Percentiles rank a stretch among this genome's conserved stretches.
Conservation (phyloP, 2,329 filamentous ascomycete genomes). For the Fusarium tricinctum region DNA sequence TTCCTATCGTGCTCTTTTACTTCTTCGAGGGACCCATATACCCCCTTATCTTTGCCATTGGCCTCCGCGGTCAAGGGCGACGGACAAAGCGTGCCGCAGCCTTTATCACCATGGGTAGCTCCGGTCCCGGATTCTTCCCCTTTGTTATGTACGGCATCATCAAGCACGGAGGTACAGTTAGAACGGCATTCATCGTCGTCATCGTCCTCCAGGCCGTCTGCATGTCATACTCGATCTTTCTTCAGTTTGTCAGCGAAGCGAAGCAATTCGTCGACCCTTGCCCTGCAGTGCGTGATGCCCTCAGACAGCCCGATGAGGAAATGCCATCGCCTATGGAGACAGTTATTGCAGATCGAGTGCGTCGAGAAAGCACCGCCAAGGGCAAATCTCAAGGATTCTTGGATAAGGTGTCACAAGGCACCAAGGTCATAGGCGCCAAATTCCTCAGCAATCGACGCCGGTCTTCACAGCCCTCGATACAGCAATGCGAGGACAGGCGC, state of each 20-base stretch:
- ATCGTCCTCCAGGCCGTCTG: constrained; percentile 64
- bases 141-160: constrained; percentile 80
- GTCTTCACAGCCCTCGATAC: constrained; percentile 52
- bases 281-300: constrained; percentile 41
- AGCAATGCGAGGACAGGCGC: constrained; percentile 49
- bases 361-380: constrained; percentile 28
- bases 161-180: constrained; percentile 70
- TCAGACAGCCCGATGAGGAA: constrained; percentile 41
- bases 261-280: constrained; percentile 59
- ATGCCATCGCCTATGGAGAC: constrained; percentile 39
- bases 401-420: constrained; percentile 45
- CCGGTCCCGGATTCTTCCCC: constrained; percentile 80
- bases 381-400: constrained; percentile 45
- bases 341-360: constrained; percentile 29
- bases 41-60: constrained; percentile 84
- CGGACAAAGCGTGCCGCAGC: constrained; percentile 84
- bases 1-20: constrained; percentile 78
- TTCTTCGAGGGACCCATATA: constrained; percentile 88
- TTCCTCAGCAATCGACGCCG: constrained; percentile 47
- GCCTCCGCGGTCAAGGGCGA: constrained; percentile 83
- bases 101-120: constrained; percentile 81
- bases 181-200: constrained; percentile 75
- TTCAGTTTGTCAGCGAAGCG: constrained; percentile 63
- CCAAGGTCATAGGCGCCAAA: constrained; percentile 48
- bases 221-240: constrained; percentile 64